Base-by-base conservation (phyloP, 2,329 filamentous ascomycete genomes). In the Mycocentrospora acerina region DNA sequence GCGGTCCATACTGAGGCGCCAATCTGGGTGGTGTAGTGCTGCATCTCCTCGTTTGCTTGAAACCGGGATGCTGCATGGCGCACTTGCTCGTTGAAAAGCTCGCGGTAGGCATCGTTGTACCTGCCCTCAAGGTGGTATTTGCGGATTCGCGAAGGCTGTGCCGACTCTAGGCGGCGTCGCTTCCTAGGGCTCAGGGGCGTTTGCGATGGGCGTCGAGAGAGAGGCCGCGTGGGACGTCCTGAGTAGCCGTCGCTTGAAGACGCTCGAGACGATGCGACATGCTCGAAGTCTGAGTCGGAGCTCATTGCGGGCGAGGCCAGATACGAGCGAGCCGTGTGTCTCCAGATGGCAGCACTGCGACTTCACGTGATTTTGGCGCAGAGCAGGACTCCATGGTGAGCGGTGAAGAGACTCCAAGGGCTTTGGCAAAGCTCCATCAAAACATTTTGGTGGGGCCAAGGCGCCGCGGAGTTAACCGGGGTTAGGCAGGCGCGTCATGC, bases 1-100 rank as follows among this genome's bases (percentile, higher is more conserved):
- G 76, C 44, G 0, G 79, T 82, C 91, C 91, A 97, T 9, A 68
- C 51, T 1, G 83, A 81, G 17, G 81, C 73, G 15, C 89, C 90
- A 34, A 90, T 69, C 54, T 89, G 86, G 2, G 77, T 40, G 76
- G 24, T 69, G 34, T 32, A 62, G 42, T 40, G 49, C 29, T 44
- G 48, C 27, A 24, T 10, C 24, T 30, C 37, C 11, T 30, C 24
- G 14, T 33, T 30, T 7, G 29, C 15, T 16, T 45, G 40, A 27
- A 60, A 57, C 26, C 50, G 53, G 15, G 44, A 30, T 12, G 50
- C 51, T 1, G 50, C 51, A 11, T 43, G 40, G 14, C 18, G 34
- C 9, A 68, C 55, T 3, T 48, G 32, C n/a, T 59, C 42, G 37
- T 69, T 69, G 46, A 60, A 65, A 4, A 68, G 46, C 2, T 47